A percentile compares a stretch with the other conserved stretches of the same genome.
Conservation (phyloP, 345 rosid species). For the Corchorus capsularis region DNA sequence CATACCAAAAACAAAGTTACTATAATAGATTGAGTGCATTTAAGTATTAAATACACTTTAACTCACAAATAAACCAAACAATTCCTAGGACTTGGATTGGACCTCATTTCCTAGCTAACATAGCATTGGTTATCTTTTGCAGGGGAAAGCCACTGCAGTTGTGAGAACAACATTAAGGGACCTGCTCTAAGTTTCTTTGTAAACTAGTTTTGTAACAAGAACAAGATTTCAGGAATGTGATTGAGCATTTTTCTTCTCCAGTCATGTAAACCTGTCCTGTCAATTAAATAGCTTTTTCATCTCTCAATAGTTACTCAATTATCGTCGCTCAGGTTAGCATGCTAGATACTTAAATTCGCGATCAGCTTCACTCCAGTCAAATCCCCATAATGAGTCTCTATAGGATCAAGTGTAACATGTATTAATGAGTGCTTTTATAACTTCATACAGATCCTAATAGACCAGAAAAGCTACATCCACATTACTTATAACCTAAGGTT, state of each 20-base stretch:
- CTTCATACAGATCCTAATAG: too few relatives aligned
- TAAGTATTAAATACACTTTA: not conserved
- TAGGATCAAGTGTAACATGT: not conserved
- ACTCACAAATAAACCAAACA: not conserved
- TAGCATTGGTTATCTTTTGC: not conserved
- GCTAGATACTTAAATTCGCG: not conserved
- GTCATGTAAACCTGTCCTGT: not conserved
- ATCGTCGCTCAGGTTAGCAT: not conserved
- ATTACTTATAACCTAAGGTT: too few relatives aligned
- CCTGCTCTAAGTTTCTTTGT: not conserved
- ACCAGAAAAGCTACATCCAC: too few relatives aligned
- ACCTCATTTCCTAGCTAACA: not conserved
- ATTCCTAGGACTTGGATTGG: not conserved
- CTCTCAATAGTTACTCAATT: too few relatives aligned
- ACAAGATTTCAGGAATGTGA: not conserved
- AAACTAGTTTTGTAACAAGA: conserved; percentile 1
- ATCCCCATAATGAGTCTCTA: not conserved
- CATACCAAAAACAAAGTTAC: not conserved
- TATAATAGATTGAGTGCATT: not conserved
- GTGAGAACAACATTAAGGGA: conserved; percentile 15
- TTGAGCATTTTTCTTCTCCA: not conserved
- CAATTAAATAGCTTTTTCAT: not conserved
- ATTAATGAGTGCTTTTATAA: too few relatives aligned
- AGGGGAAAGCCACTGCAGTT: not conserved
- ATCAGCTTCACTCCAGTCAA: not conserved